Percentiles rank a stretch among this genome's conserved stretches.
Evolutionary conservation across 139 green algal genomes (phyloP).

Genomic region (Chlorella sp.): DNA sequence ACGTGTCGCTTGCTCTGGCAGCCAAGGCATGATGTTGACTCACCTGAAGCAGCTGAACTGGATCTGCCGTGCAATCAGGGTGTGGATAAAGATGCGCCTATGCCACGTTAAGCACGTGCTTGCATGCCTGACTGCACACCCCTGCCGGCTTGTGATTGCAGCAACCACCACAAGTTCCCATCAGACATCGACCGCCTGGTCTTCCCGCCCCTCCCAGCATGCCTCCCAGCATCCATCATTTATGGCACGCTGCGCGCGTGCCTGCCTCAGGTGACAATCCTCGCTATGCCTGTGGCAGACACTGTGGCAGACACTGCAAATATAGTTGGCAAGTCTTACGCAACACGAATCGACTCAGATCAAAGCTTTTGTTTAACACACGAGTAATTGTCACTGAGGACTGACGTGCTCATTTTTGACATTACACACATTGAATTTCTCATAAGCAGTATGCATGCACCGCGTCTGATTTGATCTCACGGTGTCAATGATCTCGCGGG

Average conservation of each 20-base stretch:
- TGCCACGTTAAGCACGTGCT: neutral
- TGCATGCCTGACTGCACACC: neutral
- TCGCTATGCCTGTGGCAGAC: neutral
- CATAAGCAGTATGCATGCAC: too few relatives aligned
- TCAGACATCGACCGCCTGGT: conserved; percentile 88
- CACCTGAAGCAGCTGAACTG: neutral
- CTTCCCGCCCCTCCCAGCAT: conserved; percentile 88
- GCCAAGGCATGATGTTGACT: neutral
- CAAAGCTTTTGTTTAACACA: too few relatives aligned
- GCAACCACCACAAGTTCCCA: conserved; percentile 94
- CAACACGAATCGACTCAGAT: too few relatives aligned
- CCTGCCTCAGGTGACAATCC: conserved; percentile 41
- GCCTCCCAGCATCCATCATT: conserved; percentile 50
- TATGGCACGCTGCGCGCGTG: conserved; percentile 44
- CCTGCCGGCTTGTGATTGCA: neutral
- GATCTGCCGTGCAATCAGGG: neutral
- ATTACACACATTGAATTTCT: too few relatives aligned
- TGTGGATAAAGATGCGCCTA: neutral
- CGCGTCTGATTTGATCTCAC: too few relatives aligned
- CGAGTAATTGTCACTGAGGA: too few relatives aligned
- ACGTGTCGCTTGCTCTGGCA: neutral
- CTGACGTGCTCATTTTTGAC: too few relatives aligned
- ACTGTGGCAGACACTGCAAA: too few relatives aligned
- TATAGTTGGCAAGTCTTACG: too few relatives aligned
- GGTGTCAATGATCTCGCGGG: too few relatives aligned